These are phyloP conservation scores for Wickerhamiella brachini DNA, from an alignment of 805 yeast species.

Conservation along the genomic window DNA sequence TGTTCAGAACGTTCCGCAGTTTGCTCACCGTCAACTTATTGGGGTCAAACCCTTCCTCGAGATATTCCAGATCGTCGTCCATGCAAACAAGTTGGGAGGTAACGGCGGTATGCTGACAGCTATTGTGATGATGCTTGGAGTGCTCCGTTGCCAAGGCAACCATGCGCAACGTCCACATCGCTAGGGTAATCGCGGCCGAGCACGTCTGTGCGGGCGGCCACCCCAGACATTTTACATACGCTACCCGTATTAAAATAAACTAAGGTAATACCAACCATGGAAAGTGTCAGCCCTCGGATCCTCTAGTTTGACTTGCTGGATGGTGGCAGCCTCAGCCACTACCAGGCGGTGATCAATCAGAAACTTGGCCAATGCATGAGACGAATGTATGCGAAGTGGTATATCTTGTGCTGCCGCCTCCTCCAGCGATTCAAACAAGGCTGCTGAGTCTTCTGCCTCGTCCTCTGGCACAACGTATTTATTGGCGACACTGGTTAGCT, in stretches of 20 bases:
- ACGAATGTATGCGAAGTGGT: background rate
- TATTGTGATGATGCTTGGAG: background rate
- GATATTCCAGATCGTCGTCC: slow-evolving; percentile 13
- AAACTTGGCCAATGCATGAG: background rate
- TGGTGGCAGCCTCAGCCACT: background rate
- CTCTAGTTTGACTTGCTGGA: background rate
- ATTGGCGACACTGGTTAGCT: background rate
- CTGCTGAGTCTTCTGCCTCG: background rate
- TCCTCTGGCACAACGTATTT: background rate
- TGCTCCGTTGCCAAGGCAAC: background rate
- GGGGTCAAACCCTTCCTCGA: slow-evolving; percentile 49
- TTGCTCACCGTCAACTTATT: slow-evolving; percentile 50
- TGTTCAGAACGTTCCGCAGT: slow-evolving; percentile 49
- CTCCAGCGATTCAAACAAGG: background rate
- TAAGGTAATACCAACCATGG: background rate
- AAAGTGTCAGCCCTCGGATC: background rate
- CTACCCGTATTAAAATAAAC: background rate
- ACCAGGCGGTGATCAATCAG: background rate
- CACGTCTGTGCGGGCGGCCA: too few species aligned
- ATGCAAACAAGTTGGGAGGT: background rate
- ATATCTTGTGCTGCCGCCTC: background rate
- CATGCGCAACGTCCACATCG: background rate
- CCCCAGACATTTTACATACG: too few species aligned
- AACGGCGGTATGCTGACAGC: background rate
- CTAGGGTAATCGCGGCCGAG: too few species aligned